phyloP scores from a whole-genome alignment of 306 rosid species.

The Delonix regia region DNA sequence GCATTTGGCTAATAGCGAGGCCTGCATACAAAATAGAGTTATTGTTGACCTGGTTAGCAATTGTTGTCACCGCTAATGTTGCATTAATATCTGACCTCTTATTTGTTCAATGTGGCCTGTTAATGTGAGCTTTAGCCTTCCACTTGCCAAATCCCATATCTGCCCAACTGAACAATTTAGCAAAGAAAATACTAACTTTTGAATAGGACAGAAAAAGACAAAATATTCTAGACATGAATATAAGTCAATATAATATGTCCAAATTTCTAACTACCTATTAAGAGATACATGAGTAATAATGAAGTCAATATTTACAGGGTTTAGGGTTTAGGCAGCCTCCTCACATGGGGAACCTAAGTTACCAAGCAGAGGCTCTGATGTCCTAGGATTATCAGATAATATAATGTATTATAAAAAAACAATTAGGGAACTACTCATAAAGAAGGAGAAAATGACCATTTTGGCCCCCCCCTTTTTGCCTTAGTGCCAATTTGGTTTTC shows the following conservation, averaged over 20 bases:
- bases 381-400: neutral
- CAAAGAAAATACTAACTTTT: constrained; percentile 24
- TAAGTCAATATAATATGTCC: constrained; percentile 28
- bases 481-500: no score
- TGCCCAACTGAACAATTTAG: constrained; percentile 50
- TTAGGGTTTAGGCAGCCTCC: no score
- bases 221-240: neutral
- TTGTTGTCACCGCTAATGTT: constrained; percentile 15
- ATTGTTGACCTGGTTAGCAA: constrained; percentile 29
- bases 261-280: neutral
- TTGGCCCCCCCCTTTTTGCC: no score
- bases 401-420: neutral
- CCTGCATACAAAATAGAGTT: constrained; percentile 54
- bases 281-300: neutral
- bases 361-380: constrained; percentile 15
- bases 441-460: no score
- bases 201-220: constrained; percentile 5
- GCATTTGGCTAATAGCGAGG: constrained; percentile 87
- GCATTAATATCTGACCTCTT: constrained; percentile 64
- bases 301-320: neutral
- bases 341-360: neutral
- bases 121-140: constrained; percentile 82
- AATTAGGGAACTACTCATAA: constrained; percentile 14
- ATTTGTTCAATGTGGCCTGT: constrained; percentile 97
- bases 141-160: constrained; percentile 98